Base-by-base conservation (phyloP, 1,284 basidiomycete genomes). In the Tremellales sp. region DNA sequence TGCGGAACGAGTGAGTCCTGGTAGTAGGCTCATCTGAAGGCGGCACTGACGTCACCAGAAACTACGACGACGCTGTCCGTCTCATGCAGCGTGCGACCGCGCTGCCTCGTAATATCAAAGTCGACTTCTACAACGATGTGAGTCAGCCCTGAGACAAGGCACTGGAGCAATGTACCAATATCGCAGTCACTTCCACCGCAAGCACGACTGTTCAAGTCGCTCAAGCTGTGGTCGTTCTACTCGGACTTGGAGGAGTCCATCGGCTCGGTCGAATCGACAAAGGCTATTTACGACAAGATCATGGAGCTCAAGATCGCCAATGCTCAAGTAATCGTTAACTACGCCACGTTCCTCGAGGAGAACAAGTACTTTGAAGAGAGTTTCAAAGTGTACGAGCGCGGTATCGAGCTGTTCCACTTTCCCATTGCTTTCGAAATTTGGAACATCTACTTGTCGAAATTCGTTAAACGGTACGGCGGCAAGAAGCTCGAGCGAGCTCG, bases 221-320 rank as follows among this genome's bases (percentile, higher is more conserved):
- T 98, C 54, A 98, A 98, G 73, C 81, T 99, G 1, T 98, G 96
- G 96, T 94, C 91, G 1, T 98, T 97, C 78, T 97, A 96, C 68
- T 87, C 96, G 52, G 96, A 98, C 67, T 79, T 98, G 24, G 92
- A 97, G 71, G 96, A 99, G 70, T 92, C 91, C 1, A 87, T 97
- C 59, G 94, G 94, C 3, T 85, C 89, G 0, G 86, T 97, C 23
- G 92, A 97, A 56, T 86, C 87, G 1, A 81, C 94, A 1, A 97
- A 97, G 73, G 82, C 81, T 0, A 90, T 93, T 0, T 98, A 98
- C 68, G 94, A 98, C 79, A 90, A 89, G 75, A 97, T 98, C 57
- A 78, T 98, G 64, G 93, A 97, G 64, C 81, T 99, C 56, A 87
- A 92, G 58, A 98, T 99, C 52, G 96, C 96, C n/a, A 98, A 97